A percentile compares a stretch with the other conserved stretches of the same genome.
These are phyloP conservation scores for Blastobotrys buckinghamii DNA, from an alignment of 1,139 yeast species.

Conservation along the genomic window DNA sequence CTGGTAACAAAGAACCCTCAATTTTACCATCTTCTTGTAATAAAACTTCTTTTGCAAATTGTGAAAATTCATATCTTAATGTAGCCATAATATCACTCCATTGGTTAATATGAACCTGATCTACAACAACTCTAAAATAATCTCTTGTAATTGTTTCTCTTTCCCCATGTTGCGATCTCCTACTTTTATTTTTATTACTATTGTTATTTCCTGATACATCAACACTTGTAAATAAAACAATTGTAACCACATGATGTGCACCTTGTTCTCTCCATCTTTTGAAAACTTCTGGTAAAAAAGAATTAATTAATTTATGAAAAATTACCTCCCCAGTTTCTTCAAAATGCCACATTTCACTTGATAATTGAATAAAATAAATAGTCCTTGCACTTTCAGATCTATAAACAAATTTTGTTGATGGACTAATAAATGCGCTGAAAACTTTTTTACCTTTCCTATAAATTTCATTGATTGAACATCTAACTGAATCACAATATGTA, in stretches of 20 bases:
- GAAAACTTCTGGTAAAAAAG: conserved; percentile 83
- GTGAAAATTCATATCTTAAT: conserved; percentile 76
- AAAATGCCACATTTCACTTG: conserved; percentile 97
- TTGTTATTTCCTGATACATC: conserved; percentile 43
- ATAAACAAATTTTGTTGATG: conserved; percentile 71
- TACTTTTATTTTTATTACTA: conserved; percentile 7
- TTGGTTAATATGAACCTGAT: conserved; percentile 73
- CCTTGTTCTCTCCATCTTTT: conserved; percentile 81
- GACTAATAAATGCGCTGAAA: conserved; percentile 58
- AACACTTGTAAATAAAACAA: conserved; percentile 79
- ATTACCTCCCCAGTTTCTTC: conserved; percentile 94
- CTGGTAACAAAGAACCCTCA: conserved; percentile 54
- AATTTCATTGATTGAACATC: conserved; percentile 60
- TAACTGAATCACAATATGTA: conserved; percentile 54
- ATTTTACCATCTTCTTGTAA: conserved; percentile 35
- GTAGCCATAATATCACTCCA: conserved; percentile 94
- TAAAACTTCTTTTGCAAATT: conserved; percentile 70
- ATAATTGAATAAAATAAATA: conserved; percentile 77
- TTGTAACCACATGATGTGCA: conserved; percentile 87
- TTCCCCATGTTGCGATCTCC: conserved; percentile 53
- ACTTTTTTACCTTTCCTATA: conserved; percentile 59
- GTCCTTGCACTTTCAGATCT: conserved; percentile 87
- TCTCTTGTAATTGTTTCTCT: conserved; percentile 64
- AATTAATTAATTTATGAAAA: conserved; percentile 87
- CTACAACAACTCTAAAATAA: conserved; percentile 89